Base-by-base conservation (phyloP, 768 basidiomycete genomes). In the Brasilioporus rufonigricans region DNA sequence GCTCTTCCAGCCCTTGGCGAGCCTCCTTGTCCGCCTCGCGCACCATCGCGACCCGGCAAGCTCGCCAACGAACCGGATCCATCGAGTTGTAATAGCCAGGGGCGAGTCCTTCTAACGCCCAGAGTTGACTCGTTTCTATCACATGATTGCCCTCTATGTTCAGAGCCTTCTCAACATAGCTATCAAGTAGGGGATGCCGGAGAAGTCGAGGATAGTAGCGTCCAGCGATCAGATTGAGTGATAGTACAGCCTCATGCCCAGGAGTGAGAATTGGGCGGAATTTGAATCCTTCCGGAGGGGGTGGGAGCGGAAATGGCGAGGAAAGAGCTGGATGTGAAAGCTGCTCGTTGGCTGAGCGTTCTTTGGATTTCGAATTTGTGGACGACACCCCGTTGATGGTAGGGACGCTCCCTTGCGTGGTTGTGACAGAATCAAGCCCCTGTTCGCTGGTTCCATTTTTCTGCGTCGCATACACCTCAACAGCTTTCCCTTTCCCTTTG, bases 131-230 rank as follows among this genome's bases (percentile, higher is more conserved):
- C 13, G 66, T 74, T 29, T 76, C 73, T 11, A 71, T 44, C n/a
- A 80, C 57, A 36, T 70, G 73, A n/a, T 69, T 71, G 7, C 68
- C 60, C 14, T 75, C 73, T 12, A 67, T 62, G 33, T 66, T 53
- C 40, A 80, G 61, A 13, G 79, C 80, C 16, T 72, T 62, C 29
- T 71, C 62, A 4, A 87, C 63, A 21, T 60, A 61, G 5, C 71
- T 67, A 13, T 68, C 69, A 19, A 91, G 70, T 33, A 85, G 73
- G 1, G 87, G 87, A 63, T 91, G 88, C 21, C 74, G 64, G 23
- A 91, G 76, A 33, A 93, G 75, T 7, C 77, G 73, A 5, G 91
- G 87, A 65, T 93, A 93, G 67, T 93, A 93, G 52, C 92, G 78
- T 31, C 92, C 92, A 31, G 83, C 83, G 56, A 94, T 77, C 44